Percentiles rank a stretch among this genome's conserved stretches.
Conservation (phyloP, 2,329 filamentous ascomycete species). For the Herpotrichia juniperi region DNA sequence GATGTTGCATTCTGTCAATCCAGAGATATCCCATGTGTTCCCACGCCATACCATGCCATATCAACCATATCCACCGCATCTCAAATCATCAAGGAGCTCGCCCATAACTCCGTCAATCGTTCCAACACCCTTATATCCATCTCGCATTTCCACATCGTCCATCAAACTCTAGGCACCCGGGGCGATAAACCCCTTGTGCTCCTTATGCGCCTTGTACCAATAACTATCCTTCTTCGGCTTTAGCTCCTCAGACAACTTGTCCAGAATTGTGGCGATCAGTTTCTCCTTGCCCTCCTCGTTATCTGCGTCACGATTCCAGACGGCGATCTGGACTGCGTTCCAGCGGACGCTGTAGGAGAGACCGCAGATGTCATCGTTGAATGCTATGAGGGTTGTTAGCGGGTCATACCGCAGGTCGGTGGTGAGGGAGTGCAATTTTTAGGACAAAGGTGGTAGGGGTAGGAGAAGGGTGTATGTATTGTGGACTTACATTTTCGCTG, state of each 20-base stretch:
- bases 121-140: too few relatives aligned
- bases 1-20: too few relatives aligned
- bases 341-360: slow-evolving; percentile 87
- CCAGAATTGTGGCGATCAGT: slow-evolving; percentile 74
- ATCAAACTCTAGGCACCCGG: background rate
- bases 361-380: slow-evolving; percentile 84
- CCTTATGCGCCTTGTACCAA: slow-evolving; percentile 87
- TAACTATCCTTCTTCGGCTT: slow-evolving; percentile 71
- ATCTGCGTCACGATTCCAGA: slow-evolving; percentile 90
- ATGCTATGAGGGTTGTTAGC: slow-evolving; percentile 32
- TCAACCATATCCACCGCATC: too few relatives aligned
- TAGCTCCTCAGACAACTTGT: slow-evolving; percentile 74
- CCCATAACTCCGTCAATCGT: too few relatives aligned
- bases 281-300: slow-evolving; percentile 80
- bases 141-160: too few relatives aligned
- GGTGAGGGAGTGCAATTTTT: too few relatives aligned
- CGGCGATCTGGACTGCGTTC: slow-evolving; percentile 84
- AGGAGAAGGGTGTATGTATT: background rate
- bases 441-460: background rate
- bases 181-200: slow-evolving; percentile 76
- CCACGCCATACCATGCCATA: too few relatives aligned
- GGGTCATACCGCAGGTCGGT: too few relatives aligned
- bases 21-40: too few relatives aligned
- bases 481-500: slow-evolving; percentile 65
- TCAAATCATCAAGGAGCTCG: too few relatives aligned